These are phyloP conservation scores for Chrysophaeum taylorii DNA, from an alignment of 352 stramenopile species.

Conservation along the genomic window DNA sequence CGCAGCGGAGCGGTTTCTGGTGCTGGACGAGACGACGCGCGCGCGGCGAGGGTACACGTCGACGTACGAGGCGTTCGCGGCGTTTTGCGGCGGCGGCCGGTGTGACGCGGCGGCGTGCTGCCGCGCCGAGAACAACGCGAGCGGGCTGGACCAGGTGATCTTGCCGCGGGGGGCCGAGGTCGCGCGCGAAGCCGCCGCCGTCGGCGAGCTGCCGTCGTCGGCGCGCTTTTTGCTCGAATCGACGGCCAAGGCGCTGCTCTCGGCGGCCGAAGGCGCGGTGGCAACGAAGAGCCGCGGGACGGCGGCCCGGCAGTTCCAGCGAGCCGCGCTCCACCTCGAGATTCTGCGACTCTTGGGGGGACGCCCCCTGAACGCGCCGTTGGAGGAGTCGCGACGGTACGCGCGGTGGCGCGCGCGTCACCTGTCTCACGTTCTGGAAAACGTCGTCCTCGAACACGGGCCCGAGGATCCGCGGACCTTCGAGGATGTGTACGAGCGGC, in stretches of 20 bases:
- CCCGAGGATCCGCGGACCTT: background rate
- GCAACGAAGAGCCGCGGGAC: background rate
- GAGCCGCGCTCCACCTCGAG: constrained; percentile 1
- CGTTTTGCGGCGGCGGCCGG: too few relatives aligned
- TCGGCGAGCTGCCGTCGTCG: too few relatives aligned
- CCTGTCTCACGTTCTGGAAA: background rate
- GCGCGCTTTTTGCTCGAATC: background rate
- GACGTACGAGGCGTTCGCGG: too few relatives aligned
- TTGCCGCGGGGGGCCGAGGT: background rate
- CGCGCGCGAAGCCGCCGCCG: too few relatives aligned
- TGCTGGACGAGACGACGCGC: too few relatives aligned
- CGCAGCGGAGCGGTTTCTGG: too few relatives aligned
- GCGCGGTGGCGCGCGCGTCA: background rate
- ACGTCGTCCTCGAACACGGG: background rate
- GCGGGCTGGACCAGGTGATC: background rate
- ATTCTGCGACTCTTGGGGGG: background rate
- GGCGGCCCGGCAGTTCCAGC: background rate
- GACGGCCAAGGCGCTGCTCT: background rate
- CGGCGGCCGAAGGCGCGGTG: background rate
- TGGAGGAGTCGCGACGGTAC: background rate
- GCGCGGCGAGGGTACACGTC: too few relatives aligned
- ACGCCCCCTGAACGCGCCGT: background rate
- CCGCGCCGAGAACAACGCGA: too few relatives aligned
- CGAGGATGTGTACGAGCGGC: background rate
- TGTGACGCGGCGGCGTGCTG: too few relatives aligned